Conservation (phyloP, 176 grass and related monocot genomes). For the Eleusine coracana region DNA sequence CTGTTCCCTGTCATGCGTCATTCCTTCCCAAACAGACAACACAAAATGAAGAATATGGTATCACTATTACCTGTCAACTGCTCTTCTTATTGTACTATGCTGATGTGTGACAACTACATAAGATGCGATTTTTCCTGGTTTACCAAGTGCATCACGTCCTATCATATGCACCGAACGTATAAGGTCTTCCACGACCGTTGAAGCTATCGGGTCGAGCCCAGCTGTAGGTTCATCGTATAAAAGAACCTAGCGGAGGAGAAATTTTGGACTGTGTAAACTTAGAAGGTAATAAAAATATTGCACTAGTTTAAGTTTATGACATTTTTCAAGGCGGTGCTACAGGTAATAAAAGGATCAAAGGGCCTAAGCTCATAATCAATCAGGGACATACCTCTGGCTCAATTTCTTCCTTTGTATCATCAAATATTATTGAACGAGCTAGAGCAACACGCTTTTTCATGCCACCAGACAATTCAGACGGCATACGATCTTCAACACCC, state of each 20-base stretch:
- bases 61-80: conserved; percentile 77
- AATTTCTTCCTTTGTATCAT: conserved; percentile 79
- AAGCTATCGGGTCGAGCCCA: conserved; percentile 95
- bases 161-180: conserved; percentile 83
- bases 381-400: conserved; percentile 81
- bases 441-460: conserved; percentile 99
- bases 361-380: conserved; percentile 13
- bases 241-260: conserved; percentile 59
- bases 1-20: too few species aligned
- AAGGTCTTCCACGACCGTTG: conserved; percentile 96
- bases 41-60: too few species aligned
- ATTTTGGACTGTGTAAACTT: conserved; percentile 11
- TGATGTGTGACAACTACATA: conserved; percentile 96
- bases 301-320: neutral
- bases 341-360: conserved; percentile 25
- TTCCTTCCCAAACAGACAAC: too few species aligned
- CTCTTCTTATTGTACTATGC: conserved; percentile 95
- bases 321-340: conserved; percentile 14
- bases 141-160: conserved; percentile 64
- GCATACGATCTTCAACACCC: conserved; percentile 89
- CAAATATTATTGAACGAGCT: conserved; percentile 94
- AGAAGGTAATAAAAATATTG: conserved; percentile 9
- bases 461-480: conserved; percentile 93
- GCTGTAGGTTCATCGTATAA: conserved; percentile 97
- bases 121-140: conserved; percentile 83